Base-by-base conservation (phyloP, 441 rosid species). In the Pelargonium citronellum region DNA sequence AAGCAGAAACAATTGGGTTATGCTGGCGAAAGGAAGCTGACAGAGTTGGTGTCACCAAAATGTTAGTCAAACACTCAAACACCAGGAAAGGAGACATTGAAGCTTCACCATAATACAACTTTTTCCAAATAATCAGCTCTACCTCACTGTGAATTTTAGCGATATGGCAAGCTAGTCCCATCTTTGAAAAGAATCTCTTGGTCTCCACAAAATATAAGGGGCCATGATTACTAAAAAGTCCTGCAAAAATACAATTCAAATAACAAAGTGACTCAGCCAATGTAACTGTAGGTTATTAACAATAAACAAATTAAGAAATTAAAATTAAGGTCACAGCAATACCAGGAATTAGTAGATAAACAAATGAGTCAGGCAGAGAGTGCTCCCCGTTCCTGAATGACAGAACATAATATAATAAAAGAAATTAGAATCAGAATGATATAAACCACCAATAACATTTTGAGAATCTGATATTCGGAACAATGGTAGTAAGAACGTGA, bases 61-160 rank as follows among this genome's bases (percentile, higher is more conserved):
- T 34, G 39, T 34, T 34, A 34, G 39, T n/a, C n/a, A n/a, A n/a
- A n/a, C n/a, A n/a, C n/a, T 34, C 39, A 5, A 34, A 5, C 39
- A 0, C 39, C 39, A 34, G 39, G 6, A 34, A 34, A 34, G 39
- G 39, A 34, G 39, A 3, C 39, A 34, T 34, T 34, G 39, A 34
- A 34, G 39, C 39, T 39, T 44, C 49, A 44, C 0, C 13, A 43
- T 8, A 46, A 46, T 1, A 46, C 43, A 39, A 7, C 43, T 39
- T 39, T 39, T 39, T 46, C 51, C 51, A 46, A 12, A 12, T 46
- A 46, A 46, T 46, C 51, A 12, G 51, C 51, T 46, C 39, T 83
- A 91, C 97, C 97, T 95, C 98, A 8, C 99, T 89, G 79, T 95
- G 99, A 82, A 95, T 95, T 86, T 91, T 95, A 22, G 97, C 97